A percentile compares a stretch with the other conserved stretches of the same genome.
Evolutionary conservation across 1,284 basidiomycete genomes (phyloP).

Genomic region (Puccinia brachypodii): DNA sequence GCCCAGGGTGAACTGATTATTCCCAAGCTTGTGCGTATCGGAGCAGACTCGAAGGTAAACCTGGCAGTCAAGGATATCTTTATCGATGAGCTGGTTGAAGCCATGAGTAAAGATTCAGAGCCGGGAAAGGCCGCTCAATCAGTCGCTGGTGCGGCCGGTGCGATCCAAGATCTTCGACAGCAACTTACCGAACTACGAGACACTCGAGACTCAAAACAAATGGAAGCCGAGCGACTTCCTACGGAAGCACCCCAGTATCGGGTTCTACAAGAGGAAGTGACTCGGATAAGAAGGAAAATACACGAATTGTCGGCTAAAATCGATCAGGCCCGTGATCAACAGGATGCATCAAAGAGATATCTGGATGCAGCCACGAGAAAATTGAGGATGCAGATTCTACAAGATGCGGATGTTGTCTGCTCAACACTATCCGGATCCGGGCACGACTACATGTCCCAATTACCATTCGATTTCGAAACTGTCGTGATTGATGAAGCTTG

Average conservation of each 20-base stretch:
- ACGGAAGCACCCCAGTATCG: slow-evolving; percentile 58
- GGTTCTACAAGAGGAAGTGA: slow-evolving; percentile 61
- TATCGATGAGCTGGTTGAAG: slow-evolving; percentile 78
- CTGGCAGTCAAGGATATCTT: slow-evolving; percentile 81
- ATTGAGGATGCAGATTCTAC: slow-evolving; percentile 72
- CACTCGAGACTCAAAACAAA: slow-evolving; percentile 66
- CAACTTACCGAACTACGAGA: slow-evolving; percentile 71
- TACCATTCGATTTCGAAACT: slow-evolving; percentile 81
- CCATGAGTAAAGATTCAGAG: slow-evolving; percentile 62
- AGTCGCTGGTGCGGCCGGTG: slow-evolving; percentile 59
- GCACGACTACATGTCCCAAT: slow-evolving; percentile 75
- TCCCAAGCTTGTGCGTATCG: slow-evolving; percentile 85
- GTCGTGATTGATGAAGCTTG: slow-evolving; percentile 98
- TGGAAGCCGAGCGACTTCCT: slow-evolving; percentile 61
- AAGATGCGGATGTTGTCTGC: slow-evolving; percentile 90
- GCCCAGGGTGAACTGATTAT: slow-evolving; percentile 63
- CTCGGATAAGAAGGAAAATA: slow-evolving; percentile 68
- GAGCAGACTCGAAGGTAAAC: slow-evolving; percentile 76
- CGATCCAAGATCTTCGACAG: slow-evolving; percentile 62
- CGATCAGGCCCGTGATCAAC: slow-evolving; percentile 76
- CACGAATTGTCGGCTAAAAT: slow-evolving; percentile 69
- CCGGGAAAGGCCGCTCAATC: slow-evolving; percentile 49
- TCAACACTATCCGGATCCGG: slow-evolving; percentile 89
- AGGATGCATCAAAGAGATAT: slow-evolving; percentile 69
- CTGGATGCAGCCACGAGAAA: slow-evolving; percentile 75